Evolutionary conservation across 768 basidiomycete genomes (phyloP).

Genomic region (Tricholomella constricta): DNA sequence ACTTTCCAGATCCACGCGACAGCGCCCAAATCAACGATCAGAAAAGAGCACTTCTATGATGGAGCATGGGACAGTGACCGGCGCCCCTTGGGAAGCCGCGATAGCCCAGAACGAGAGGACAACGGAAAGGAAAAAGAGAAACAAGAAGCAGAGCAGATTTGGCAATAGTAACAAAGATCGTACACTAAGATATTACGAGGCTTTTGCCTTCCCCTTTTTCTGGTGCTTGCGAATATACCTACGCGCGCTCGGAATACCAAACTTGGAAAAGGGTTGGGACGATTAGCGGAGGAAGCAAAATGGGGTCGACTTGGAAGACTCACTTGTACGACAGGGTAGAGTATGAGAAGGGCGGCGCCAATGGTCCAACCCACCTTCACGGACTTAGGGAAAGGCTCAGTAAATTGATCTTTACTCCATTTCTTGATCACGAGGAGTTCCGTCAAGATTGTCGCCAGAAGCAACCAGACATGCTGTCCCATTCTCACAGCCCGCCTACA

Average conservation of each 20-base stretch:
- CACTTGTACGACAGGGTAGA: constrained; percentile 74
- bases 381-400: constrained; percentile 57
- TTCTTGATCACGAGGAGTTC: constrained; percentile 81
- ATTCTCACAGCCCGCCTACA: constrained; percentile 78
- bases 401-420: constrained; percentile 77
- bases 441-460: constrained; percentile 83
- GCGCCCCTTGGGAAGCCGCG: background rate
- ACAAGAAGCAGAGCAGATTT: background rate
- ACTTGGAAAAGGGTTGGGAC: constrained; percentile 40
- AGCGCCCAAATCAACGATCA: constrained; percentile 8
- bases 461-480: constrained; percentile 88
- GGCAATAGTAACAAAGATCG: background rate
- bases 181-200: constrained; percentile 21
- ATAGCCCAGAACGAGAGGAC: background rate
- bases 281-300: background rate
- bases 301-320: constrained; percentile 23
- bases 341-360: constrained; percentile 56
- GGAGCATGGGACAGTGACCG: background rate
- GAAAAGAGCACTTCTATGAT: constrained; percentile 1
- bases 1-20: constrained; percentile 4
- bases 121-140: background rate
- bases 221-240: constrained; percentile 51
- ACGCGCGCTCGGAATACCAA: constrained; percentile 62
- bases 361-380: constrained; percentile 72
- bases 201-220: constrained; percentile 37